Base-by-base conservation (phyloP, 257 asterid genomes). In the Dorcoceras hygrometricum region DNA sequence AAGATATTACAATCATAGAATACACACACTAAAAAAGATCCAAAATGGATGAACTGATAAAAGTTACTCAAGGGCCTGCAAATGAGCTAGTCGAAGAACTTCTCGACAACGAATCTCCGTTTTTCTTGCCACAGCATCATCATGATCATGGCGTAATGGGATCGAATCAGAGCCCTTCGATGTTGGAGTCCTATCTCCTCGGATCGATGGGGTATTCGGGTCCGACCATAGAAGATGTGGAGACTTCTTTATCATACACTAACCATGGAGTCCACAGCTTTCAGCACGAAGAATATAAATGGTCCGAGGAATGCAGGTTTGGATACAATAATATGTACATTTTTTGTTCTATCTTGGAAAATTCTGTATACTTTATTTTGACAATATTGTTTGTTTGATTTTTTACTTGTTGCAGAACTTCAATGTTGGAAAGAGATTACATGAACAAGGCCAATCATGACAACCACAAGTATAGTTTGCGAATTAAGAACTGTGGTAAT, bases 401-500 rank as follows among this genome's bases (percentile, higher is more conserved):
- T 1, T 34, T 34, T 34, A 1, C 63, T 14, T 71, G 65, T 32
- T 57, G 75, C 86, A 88, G 96, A 58, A 59, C 34, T 73, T 69
- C 80, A 2, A 34, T 34, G 46, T 34, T 34, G 74, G 90, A 76
- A 57, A 80, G 79, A 73, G 81, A 77, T 4, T 66, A 61, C 28
- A 0, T 63, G 75, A 77, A 69, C 66, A 77, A 63, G 71, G 75
- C 62, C 56, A 78, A 66, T 65, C 57, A 51, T 69, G 79, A 78
- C 7, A 75, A 78, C 16, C 62, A 65, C 53, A 88, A 81, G 79
- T 93, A 84, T 46, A 88, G 79, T 56, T 59, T 93, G 79, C 84
- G 89, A 69, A 82, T 93, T 65, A 90, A 86, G 85, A 83, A 80
- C 27, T 79, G 89, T 69, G 95, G 87, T 59, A 84, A 60, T 77